Conservation (phyloP, 768 basidiomycete genomes). For the Lactarius psammicola region DNA sequence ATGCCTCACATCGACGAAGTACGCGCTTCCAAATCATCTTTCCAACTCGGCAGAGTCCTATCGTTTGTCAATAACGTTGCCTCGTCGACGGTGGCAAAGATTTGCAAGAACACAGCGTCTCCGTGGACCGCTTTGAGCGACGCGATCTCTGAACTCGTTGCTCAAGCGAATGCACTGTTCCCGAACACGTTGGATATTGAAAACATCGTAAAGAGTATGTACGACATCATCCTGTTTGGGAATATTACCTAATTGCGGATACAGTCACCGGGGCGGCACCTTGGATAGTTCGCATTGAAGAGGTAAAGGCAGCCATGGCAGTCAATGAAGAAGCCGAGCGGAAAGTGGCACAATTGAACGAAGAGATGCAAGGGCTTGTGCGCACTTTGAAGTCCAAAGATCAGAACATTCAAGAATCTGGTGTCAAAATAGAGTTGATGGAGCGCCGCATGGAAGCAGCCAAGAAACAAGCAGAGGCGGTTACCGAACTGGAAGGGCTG, state of each 20-base stretch:
- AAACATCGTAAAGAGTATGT: conserved; percentile 74
- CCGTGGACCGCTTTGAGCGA: conserved; percentile 78
- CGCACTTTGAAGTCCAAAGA: conserved; percentile 86
- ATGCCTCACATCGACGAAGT: conserved; percentile 84
- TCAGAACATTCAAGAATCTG: conserved; percentile 82
- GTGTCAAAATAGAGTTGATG: conserved; percentile 93
- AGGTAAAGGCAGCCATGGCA: conserved; percentile 79
- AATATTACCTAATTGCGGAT: conserved; percentile 4
- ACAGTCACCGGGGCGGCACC: conserved; percentile 74
- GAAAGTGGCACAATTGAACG: conserved; percentile 78
- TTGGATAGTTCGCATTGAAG: conserved; percentile 78
- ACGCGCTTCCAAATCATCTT: conserved; percentile 70
- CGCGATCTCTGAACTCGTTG: conserved; percentile 65
- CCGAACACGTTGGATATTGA: conserved; percentile 72
- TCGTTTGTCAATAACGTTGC: conserved; percentile 73
- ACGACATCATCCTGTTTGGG: conserved; percentile 5
- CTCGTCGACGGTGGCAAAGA: conserved; percentile 64
- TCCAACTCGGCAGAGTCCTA: conserved; percentile 72
- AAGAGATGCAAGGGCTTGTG: conserved; percentile 85
- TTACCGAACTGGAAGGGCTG: conserved; percentile 77
- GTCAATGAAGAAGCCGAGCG: conserved; percentile 92
- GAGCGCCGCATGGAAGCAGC: conserved; percentile 88
- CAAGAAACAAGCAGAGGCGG: conserved; percentile 86
- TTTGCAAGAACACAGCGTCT: conserved; percentile 59
- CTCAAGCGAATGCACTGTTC: conserved; percentile 68